Base-by-base conservation (phyloP, 2,329 filamentous ascomycete genomes). In the Fusarium penzigii region DNA sequence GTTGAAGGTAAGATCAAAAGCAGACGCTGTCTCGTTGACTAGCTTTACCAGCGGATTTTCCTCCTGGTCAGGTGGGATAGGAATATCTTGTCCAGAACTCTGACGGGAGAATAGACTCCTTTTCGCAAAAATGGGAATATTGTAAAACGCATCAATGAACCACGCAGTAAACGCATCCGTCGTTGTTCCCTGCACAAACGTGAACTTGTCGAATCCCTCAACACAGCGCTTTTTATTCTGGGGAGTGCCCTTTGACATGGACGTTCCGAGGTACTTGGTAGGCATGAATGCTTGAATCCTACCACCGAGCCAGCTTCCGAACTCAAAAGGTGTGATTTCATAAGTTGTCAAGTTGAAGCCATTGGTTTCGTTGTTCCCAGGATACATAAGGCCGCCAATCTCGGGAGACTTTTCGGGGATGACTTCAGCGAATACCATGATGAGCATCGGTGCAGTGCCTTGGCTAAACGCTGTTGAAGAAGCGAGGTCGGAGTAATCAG, bases 281-380 rank as follows among this genome's bases (percentile, higher is more conserved):
- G 66, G 52, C 17, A 66, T 64, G 25, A 71, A 71, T 0, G 59
- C 65, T 17, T 68, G 65, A 1, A 67, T 56, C 2, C 67, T 49
- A 0, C 65, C 63, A 1, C 68, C 68, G 3, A 49, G 43, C 68
- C 69, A 71, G 25, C 62, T 64, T 8, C 69, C 68, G 17, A 70
- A 68, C 43, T 71, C 68, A 39, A 65, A 71, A 0, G 69, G 67
- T 0, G 61, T 70, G 1, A 70, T 58, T 42, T 71, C 68, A 43
- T 68, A 71, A 2, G 67, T 59, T 0, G 70, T 68, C 3, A 67
- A 39, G 17, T 68, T 68, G 53, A 68, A 68, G 13, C 57, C 57
- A 0, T 65, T 57, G 1, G 67, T 66, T 3, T 20, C 44, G 44
- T 68, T 66, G 29, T 55, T 49, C 0, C 61, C 63, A 0, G 66